Evolutionary conservation across 768 basidiomycete genomes (phyloP).

Genomic region (Lentinula lateritia): DNA sequence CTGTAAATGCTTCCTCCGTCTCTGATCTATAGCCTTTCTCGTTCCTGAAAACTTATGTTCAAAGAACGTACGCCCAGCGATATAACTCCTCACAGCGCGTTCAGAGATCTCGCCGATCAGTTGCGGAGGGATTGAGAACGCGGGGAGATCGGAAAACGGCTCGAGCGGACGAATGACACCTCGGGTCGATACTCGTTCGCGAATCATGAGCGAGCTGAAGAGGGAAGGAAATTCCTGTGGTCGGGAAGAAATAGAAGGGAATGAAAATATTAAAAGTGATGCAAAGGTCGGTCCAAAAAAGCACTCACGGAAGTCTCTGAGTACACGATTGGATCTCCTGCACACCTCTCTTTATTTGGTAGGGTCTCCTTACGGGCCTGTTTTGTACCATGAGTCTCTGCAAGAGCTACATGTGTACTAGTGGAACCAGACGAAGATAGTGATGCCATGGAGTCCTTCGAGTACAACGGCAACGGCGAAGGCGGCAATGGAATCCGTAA

Average conservation of each 20-base stretch:
- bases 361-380: neutral
- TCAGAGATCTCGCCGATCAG: slow-evolving; percentile 75
- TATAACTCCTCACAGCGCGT: slow-evolving; percentile 66
- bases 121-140: slow-evolving; percentile 58
- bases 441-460: neutral
- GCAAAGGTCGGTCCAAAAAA: too few relatives aligned
- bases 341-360: slow-evolving; percentile 25
- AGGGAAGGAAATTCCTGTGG: slow-evolving; percentile 22
- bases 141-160: slow-evolving; percentile 56
- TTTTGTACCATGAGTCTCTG: neutral
- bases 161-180: slow-evolving; percentile 86
- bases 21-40: slow-evolving; percentile 54
- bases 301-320: slow-evolving; percentile 13
- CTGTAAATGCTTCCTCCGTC: slow-evolving; percentile 60
- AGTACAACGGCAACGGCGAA: neutral
- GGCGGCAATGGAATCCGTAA: neutral
- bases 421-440: neutral
- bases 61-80: slow-evolving; percentile 53
- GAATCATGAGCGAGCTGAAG: slow-evolving; percentile 65
- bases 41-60: slow-evolving; percentile 63
- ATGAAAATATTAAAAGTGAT: neutral
- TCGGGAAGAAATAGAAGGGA: neutral
- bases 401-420: neutral
- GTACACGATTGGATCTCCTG: slow-evolving; percentile 64
- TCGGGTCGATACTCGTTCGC: slow-evolving; percentile 80